Evolutionary conservation across 2,329 filamentous ascomycete species (phyloP).

Genomic region (Pseudogymnoascus sp.): DNA sequence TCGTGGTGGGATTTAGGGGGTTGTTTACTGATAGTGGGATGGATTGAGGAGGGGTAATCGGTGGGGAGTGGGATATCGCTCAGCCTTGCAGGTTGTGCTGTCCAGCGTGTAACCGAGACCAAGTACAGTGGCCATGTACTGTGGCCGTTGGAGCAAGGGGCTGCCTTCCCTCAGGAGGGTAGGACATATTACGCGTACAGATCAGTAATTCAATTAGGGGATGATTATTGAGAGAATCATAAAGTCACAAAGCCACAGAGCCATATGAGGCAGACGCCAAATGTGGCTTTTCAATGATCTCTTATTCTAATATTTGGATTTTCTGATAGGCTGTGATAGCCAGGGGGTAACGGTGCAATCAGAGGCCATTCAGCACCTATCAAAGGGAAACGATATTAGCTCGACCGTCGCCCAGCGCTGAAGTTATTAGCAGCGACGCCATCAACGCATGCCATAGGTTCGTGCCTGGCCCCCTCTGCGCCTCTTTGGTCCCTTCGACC

Average conservation of each 20-base stretch:
- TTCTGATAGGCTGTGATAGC: not conserved
- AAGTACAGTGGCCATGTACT: not conserved
- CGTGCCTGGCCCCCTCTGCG: not conserved
- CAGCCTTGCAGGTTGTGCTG: not conserved
- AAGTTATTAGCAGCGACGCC: not conserved
- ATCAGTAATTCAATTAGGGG: not conserved
- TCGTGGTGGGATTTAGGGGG: not conserved
- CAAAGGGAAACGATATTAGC: not conserved
- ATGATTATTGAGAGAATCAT: not conserved
- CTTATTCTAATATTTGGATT: not conserved
- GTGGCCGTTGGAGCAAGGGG: not conserved
- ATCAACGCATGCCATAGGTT: slow-evolving; percentile 3
- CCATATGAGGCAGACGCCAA: not conserved
- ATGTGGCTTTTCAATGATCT: not conserved
- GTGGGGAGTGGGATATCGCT: not conserved
- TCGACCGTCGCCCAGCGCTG: not conserved
- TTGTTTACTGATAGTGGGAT: slow-evolving; percentile 8
- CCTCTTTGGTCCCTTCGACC: not conserved
- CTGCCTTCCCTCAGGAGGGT: not conserved
- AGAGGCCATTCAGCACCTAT: not conserved
- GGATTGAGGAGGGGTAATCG: slow-evolving; percentile 4
- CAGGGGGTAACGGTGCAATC: not conserved
- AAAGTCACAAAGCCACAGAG: not conserved
- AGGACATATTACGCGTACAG: not conserved
- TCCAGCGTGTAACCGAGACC: not conserved